Conservation (phyloP, 768 basidiomycete genomes). For the Tricholoma saponaceum region DNA sequence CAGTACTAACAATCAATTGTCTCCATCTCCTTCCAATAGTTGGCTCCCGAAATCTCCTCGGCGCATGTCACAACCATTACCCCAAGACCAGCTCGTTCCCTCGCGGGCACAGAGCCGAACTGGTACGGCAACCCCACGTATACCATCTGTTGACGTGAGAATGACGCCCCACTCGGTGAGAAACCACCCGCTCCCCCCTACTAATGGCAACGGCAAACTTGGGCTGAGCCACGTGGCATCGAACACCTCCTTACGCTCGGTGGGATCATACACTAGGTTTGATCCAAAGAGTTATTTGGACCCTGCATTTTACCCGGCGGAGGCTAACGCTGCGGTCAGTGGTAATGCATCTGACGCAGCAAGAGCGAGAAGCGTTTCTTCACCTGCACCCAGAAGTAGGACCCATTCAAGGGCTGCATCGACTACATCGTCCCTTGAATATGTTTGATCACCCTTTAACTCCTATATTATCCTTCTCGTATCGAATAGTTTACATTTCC, state of each 20-base stretch:
- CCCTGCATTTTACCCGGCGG: conserved; percentile 22
- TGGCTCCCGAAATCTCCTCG: background rate
- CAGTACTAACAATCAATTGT: background rate
- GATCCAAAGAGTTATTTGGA: conserved; percentile 28
- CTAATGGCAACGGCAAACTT: background rate
- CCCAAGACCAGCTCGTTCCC: background rate
- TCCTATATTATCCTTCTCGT: background rate
- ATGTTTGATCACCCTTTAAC: background rate
- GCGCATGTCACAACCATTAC: background rate
- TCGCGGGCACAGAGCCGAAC: background rate
- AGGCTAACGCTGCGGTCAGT: background rate
- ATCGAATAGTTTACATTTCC: background rate
- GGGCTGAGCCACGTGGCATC: conserved; percentile 21
- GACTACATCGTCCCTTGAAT: conserved; percentile 6
- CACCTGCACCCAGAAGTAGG: background rate
- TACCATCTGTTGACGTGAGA: background rate
- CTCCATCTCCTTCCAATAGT: background rate
- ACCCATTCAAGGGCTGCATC: conserved; percentile 5
- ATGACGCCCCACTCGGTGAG: background rate
- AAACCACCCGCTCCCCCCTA: background rate
- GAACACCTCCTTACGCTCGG: conserved; percentile 26
- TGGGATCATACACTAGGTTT: conserved; percentile 23
- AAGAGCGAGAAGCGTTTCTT: background rate
- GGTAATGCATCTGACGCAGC: background rate
- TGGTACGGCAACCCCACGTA: background rate